Conservation (phyloP, 495 filamentous ascomycete genomes). For the Poronia punctata region DNA sequence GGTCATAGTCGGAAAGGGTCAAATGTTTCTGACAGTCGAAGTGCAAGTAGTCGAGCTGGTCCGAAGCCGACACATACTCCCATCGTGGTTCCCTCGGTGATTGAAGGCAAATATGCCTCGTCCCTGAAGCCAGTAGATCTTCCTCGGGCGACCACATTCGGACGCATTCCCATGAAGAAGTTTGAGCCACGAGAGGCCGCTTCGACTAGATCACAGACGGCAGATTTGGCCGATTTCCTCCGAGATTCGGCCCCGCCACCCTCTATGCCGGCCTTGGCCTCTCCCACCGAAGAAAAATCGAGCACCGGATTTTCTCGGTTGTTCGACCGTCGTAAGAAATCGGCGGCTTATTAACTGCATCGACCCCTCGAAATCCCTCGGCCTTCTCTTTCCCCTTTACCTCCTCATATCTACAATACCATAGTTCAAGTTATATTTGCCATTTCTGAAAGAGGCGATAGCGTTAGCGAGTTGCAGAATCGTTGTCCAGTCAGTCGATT, state of each 20-base stretch:
- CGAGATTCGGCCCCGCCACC: conserved; percentile 66
- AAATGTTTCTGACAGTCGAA: conserved; percentile 22
- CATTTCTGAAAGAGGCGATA: too few species aligned
- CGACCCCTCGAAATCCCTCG: too few species aligned
- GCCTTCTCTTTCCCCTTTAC: too few species aligned
- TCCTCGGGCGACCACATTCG: conserved; percentile 11
- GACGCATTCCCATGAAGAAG: conserved; percentile 43
- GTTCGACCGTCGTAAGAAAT: conserved; percentile 28
- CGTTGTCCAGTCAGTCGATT: too few species aligned
- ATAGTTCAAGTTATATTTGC: too few species aligned
- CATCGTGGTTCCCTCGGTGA: conserved; percentile 34
- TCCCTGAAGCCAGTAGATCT: conserved; percentile 10
- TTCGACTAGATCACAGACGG: conserved; percentile 42
- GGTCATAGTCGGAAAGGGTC: conserved; percentile 21
- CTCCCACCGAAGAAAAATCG: conserved; percentile 19
- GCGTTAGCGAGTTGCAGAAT: too few species aligned
- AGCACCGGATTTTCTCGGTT: conserved; percentile 22
- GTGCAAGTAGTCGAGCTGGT: conserved; percentile 28
- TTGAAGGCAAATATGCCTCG: conserved; percentile 18
- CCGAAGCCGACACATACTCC: conserved; percentile 35
- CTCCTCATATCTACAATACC: too few species aligned
- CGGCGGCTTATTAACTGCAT: conserved; percentile 20
- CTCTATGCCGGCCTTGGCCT: conserved; percentile 11
- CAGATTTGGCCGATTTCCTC: conserved; percentile 75
- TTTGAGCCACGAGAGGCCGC: conserved; percentile 47